Evolutionary conservation across 495 filamentous ascomycete genomes (phyloP).

Genomic region (Arthonia radiata): DNA sequence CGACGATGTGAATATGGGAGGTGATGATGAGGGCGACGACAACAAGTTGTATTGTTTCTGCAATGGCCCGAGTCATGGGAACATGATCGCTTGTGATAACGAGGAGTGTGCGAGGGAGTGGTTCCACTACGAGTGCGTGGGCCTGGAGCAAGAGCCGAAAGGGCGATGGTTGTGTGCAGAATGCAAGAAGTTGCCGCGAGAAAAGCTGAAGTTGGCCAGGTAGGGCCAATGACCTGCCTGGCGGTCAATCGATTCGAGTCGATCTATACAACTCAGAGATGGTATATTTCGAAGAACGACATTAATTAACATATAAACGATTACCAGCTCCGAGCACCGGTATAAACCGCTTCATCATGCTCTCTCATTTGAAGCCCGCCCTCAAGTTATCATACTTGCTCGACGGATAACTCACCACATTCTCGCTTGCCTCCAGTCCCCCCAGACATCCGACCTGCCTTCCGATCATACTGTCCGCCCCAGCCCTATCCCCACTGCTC

Average conservation of each 20-base stretch:
- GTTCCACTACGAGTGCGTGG: slow-evolving; percentile 96
- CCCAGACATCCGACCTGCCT: slow-evolving; percentile 22
- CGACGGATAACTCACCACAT: slow-evolving; percentile 45
- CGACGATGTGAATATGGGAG: slow-evolving; percentile 37
- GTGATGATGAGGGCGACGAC: slow-evolving; percentile 70
- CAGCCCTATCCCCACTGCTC: slow-evolving; percentile 42
- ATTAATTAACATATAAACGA: too few species aligned
- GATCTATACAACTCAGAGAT: too few species aligned
- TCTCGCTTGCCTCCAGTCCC: slow-evolving; percentile 32
- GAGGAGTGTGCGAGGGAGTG: slow-evolving; percentile 79
- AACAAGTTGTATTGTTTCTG: slow-evolving; percentile 84
- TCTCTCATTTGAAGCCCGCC: slow-evolving; percentile 24
- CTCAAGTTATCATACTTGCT: slow-evolving; percentile 63
- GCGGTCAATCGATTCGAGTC: too few species aligned
- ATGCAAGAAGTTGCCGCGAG: slow-evolving; percentile 29
- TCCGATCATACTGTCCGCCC: slow-evolving; percentile 34
- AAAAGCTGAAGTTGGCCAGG: slow-evolving; percentile 11
- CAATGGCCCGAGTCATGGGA: slow-evolving; percentile 75
- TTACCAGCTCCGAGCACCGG: too few species aligned
- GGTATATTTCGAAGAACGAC: too few species aligned
- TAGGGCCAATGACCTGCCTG: too few species aligned
- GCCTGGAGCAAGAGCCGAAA: slow-evolving; percentile 63
- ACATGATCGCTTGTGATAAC: slow-evolving; percentile 98
- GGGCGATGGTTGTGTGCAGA: slow-evolving; percentile 84
- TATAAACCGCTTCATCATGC: too few species aligned